Percentiles rank a stretch among this genome's conserved stretches.
Conservation (phyloP, 2,329 filamentous ascomycete species). For the Penicillium brasilianum region DNA sequence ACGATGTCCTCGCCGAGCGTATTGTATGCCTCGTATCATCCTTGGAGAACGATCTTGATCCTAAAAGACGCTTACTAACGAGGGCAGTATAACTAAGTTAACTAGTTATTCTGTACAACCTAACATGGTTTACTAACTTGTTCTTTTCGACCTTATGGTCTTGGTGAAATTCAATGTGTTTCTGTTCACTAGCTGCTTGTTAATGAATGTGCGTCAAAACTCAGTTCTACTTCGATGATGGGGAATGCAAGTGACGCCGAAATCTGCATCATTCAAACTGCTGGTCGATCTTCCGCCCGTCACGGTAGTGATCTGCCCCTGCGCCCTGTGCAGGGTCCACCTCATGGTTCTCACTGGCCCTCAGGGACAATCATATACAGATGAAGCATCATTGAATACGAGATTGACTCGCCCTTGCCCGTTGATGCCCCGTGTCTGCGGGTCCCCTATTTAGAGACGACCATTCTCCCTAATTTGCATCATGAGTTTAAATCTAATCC, state of each 20-base stretch:
- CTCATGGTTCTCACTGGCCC: background rate
- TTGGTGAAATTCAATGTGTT: background rate
- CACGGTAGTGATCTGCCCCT: background rate
- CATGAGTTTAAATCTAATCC: background rate
- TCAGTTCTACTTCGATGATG: background rate
- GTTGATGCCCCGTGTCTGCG: background rate
- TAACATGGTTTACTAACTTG: background rate
- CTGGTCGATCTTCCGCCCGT: background rate
- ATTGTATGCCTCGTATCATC: background rate
- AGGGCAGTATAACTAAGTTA: too few species aligned
- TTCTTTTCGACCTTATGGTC: background rate
- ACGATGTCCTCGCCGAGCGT: background rate
- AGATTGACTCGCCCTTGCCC: background rate
- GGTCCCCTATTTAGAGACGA: conserved; percentile 1
- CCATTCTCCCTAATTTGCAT: background rate
- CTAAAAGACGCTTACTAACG: background rate
- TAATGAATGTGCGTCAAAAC: background rate
- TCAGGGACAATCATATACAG: background rate
- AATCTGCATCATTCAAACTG: background rate
- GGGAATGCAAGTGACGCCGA: background rate
- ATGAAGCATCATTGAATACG: background rate
- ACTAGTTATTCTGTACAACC: background rate
- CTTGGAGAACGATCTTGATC: background rate
- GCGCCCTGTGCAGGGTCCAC: background rate
- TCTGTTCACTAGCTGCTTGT: background rate